Conservation (phyloP, 2,329 filamentous ascomycete genomes). For the Fusarium sororula region DNA sequence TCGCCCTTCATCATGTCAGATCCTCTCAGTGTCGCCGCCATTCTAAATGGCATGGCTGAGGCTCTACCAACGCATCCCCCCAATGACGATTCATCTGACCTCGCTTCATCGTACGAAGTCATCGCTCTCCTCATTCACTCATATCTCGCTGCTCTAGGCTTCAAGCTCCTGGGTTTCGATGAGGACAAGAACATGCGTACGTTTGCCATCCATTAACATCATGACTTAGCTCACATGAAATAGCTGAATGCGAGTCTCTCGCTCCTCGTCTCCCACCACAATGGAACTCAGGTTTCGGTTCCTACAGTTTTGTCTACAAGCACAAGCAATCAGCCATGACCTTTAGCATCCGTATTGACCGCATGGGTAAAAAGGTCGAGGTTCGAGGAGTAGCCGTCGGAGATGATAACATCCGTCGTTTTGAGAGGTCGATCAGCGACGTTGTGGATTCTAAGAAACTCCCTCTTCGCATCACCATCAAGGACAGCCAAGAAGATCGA, state of each 20-base stretch:
- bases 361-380: conserved; percentile 85
- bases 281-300: conserved; percentile 81
- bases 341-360: conserved; percentile 82
- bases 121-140: conserved; percentile 86
- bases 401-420: conserved; percentile 81
- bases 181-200: conserved; percentile 81
- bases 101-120: conserved; percentile 81
- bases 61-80: conserved; percentile 64
- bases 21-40: conserved; percentile 45
- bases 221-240: conserved; percentile 12
- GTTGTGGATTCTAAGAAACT: conserved; percentile 71
- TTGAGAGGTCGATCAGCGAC: conserved; percentile 77
- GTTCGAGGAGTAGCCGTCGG: conserved; percentile 81
- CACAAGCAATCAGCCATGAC: conserved; percentile 87
- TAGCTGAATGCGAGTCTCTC: conserved; percentile 60
- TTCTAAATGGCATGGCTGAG: conserved; percentile 67
- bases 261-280: conserved; percentile 71
- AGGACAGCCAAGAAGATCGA: conserved; percentile 59
- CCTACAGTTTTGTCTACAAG: conserved; percentile 85
- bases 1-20: conserved; percentile 36
- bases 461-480: conserved; percentile 64
- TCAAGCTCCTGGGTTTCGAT: conserved; percentile 82
- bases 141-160: conserved; percentile 81
- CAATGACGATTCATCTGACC: conserved; percentile 65
- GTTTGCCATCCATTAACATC: conserved; percentile 8